A percentile compares a stretch with the other conserved stretches of the same genome.
Conservation (phyloP, 2,329 filamentous ascomycete species). For the Exophiala lecanii-corni region DNA sequence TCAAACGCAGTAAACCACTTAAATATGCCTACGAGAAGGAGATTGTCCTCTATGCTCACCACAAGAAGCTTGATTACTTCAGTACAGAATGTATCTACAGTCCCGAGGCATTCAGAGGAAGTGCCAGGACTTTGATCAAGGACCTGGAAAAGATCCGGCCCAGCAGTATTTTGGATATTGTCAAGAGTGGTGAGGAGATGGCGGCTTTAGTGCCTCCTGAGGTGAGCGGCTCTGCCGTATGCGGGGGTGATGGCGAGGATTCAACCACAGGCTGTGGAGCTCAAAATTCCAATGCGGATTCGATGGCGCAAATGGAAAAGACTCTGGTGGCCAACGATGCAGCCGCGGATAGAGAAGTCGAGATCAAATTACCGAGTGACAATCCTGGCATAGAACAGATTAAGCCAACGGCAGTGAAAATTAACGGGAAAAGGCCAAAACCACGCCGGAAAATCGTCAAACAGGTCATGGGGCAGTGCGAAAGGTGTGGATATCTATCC, state of each 20-base stretch:
- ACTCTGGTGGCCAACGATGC: slow-evolving; percentile 62
- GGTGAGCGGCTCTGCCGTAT: slow-evolving; percentile 38
- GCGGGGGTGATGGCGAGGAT: slow-evolving; percentile 31
- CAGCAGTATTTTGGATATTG: slow-evolving; percentile 91
- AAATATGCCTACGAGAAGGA: slow-evolving; percentile 99
- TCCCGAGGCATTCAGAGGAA: slow-evolving; percentile 91
- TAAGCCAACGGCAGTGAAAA: slow-evolving; percentile 21
- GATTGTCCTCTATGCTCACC: slow-evolving; percentile 94
- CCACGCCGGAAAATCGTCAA: slow-evolving; percentile 43
- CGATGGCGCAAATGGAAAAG: slow-evolving; percentile 79
- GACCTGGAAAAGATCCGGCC: slow-evolving; percentile 88
- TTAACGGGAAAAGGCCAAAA: slow-evolving; percentile 25
- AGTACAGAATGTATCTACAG: slow-evolving; percentile 98
- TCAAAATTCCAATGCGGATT: slow-evolving; percentile 61
- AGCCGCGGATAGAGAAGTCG: slow-evolving; percentile 58
- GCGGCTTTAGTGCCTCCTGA: slow-evolving; percentile 71
- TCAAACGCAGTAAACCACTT: slow-evolving; percentile 91
- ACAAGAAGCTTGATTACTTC: slow-evolving; percentile 96
- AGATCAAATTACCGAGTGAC: slow-evolving; percentile 48
- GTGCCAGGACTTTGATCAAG: slow-evolving; percentile 87
- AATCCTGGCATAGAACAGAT: slow-evolving; percentile 13
- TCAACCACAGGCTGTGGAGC: slow-evolving; percentile 69
- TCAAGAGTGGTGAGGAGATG: slow-evolving; percentile 94
- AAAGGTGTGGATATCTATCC: slow-evolving; percentile 89
- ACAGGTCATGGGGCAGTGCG: slow-evolving; percentile 77